Conservation (phyloP, 192 early-diverging fungal genomes). For the Gaertneriomyces semiglobifer region DNA sequence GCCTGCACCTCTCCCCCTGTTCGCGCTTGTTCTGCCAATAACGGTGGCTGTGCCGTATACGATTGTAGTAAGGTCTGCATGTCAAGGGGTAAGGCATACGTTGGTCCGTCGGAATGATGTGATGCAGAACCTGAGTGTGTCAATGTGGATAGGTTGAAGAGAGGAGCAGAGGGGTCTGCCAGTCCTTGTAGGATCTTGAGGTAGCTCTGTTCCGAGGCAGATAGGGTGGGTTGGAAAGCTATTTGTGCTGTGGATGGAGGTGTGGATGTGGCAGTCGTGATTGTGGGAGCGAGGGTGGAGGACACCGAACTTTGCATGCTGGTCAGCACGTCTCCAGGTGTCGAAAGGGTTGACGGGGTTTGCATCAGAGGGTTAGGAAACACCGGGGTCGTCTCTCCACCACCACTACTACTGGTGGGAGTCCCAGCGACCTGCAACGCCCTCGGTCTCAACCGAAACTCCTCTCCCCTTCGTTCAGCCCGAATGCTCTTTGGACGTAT, state of each 20-base stretch:
- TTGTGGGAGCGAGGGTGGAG: not conserved
- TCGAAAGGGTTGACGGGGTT: not conserved
- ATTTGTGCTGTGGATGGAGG: not conserved
- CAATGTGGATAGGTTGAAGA: no score
- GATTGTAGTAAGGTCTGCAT: no score
- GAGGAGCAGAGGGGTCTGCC: no score
- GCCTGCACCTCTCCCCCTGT: no score
- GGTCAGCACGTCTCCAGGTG: not conserved
- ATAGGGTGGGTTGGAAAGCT: no score
- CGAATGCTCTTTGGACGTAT: slow-evolving; percentile 1
- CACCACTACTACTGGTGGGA: not conserved
- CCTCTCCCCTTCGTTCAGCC: not conserved
- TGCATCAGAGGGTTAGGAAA: not conserved
- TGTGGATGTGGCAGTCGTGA: not conserved
- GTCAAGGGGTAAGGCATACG: no score
- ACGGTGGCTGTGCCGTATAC: no score
- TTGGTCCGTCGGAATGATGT: no score
- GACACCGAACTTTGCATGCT: not conserved
- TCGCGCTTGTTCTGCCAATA: no score
- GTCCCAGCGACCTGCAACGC: not conserved
- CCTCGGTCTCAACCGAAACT: not conserved
- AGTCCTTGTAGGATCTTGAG: no score
- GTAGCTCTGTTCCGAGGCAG: no score
- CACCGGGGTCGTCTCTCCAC: not conserved
- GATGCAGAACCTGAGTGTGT: no score